These are phyloP conservation scores for Warburgia ugandensis DNA, from an alignment of 164 flowering plant genomes.

Conservation along the genomic window DNA sequence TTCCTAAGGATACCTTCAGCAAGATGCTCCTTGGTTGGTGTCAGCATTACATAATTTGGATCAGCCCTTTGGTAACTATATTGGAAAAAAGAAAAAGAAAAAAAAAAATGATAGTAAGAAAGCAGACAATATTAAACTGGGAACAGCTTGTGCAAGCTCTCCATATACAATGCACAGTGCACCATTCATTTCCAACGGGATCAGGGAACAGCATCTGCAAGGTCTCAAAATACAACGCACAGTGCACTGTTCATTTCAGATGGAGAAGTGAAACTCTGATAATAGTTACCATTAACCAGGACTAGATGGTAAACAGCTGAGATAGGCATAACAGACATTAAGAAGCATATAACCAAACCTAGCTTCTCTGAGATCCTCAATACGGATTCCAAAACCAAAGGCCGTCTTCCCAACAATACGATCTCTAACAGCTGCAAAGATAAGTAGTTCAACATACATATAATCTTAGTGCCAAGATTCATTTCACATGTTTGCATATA, in stretches of 20 bases:
- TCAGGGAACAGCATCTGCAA: neutral
- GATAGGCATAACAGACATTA: neutral
- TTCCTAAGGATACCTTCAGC: slow-evolving; percentile 66
- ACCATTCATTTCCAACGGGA: neutral
- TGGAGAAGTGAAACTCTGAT: too few relatives aligned
- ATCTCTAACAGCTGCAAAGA: slow-evolving; percentile 66
- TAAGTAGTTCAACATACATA: neutral
- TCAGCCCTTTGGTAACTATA: slow-evolving; percentile 88
- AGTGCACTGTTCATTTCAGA: neutral
- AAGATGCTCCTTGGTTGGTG: slow-evolving; percentile 85
- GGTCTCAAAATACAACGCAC: neutral
- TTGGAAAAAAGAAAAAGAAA: neutral
- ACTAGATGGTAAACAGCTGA: too few relatives aligned
- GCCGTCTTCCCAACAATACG: slow-evolving; percentile 41
- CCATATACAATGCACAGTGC: neutral
- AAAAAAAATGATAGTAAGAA: neutral
- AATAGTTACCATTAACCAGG: too few relatives aligned
- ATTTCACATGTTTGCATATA: too few relatives aligned
- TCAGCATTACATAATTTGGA: slow-evolving; percentile 88
- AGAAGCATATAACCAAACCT: slow-evolving; percentile 35
- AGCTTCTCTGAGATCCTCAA: slow-evolving; percentile 84
- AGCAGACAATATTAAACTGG: neutral
- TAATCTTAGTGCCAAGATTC: too few relatives aligned
- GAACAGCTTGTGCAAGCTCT: neutral
- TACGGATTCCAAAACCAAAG: slow-evolving; percentile 68